Evolutionary conservation across 1,139 yeast genomes (phyloP), one percentile per base, ranked within the genome.

Genomic region (Casaregolazyma lundiana): DNA sequence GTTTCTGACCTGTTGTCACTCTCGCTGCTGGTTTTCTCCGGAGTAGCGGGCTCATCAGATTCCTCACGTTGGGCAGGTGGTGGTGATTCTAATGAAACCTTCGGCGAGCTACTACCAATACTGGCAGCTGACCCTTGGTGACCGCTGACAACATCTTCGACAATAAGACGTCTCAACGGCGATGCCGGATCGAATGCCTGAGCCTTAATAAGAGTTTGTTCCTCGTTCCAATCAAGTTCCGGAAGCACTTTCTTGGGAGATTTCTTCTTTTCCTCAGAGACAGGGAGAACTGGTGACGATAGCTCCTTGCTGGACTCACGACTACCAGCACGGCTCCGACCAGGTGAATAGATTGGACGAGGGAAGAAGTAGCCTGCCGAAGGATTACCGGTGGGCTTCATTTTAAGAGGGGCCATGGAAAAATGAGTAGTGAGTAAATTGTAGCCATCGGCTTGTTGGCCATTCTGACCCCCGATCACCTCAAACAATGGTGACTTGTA

Each of bases 151-250:
- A 26, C 32, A 26, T 36, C 20, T 13, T 79, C 80, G 51, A 83
- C 75, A 6, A 80, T 73, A 47, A 84, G 69, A 50, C 76, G 75
- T 43, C 80, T 78, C 51, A 80, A 73, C 48, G 75, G 77, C 35
- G 72, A 69, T 44, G 78, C 77, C 21, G 89, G 89, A 3, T 84
- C 76, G 62, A 85, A 85, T 5, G 85, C 80, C 46, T 80, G 85
- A n/a, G 87, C 78, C 2, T 84, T 71, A 50, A 84, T 65, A 49
- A 86, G 82, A 2, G 88, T 81, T 43, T 77, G 75, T 62, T 84
- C 92, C 3, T 84, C 76, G 30, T 68, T 65, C n/a, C 68, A 51
- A 45, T 64, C 68, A 51, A 68, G 15, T 26, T 26, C 32, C 13
- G 32, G 32, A 4, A 26, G 6, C 2, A 26, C 32, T 6, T 26